Evolutionary conservation across 768 basidiomycete genomes (phyloP).

Genomic region (Boletus vermiculosoides): DNA sequence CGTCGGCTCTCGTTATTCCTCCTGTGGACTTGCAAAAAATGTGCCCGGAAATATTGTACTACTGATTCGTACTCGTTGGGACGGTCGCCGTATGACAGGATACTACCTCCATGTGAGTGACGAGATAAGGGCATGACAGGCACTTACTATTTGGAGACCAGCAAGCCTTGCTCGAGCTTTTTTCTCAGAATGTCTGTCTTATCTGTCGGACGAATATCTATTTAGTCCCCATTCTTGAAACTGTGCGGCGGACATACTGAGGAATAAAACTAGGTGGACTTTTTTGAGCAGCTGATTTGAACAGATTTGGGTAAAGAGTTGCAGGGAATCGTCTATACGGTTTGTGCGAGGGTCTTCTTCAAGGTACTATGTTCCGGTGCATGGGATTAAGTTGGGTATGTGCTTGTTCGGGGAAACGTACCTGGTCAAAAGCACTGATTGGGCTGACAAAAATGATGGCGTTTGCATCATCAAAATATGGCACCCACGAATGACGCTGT

Average conservation of each 20-base stretch:
- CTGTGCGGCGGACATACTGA: conserved; percentile 41
- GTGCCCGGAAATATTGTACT: conserved; percentile 83
- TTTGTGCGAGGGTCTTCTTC: conserved; percentile 86
- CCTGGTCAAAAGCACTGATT: conserved; percentile 78
- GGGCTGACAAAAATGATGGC: conserved; percentile 81
- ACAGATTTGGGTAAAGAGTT: conserved; percentile 83
- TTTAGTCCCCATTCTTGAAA: neutral
- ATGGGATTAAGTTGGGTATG: conserved; percentile 2
- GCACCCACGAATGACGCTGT: conserved; percentile 77
- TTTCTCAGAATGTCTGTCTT: conserved; percentile 75
- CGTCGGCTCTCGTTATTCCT: conserved; percentile 77
- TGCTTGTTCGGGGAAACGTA: conserved; percentile 20
- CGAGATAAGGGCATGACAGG: neutral
- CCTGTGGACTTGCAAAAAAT: conserved; percentile 78
- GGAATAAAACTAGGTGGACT: conserved; percentile 57
- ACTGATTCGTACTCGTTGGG: conserved; percentile 81
- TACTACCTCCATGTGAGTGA: conserved; percentile 42
- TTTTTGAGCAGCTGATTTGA: conserved; percentile 77
- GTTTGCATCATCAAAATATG: conserved; percentile 62
- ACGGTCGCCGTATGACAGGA: conserved; percentile 78
- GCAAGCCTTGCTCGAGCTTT: conserved; percentile 68
- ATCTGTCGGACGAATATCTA: conserved; percentile 39
- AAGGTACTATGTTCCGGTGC: conserved; percentile 54
- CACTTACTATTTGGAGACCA: conserved; percentile 77
- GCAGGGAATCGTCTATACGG: conserved; percentile 85